phyloP scores from a whole-genome alignment of 2,329 filamentous ascomycete species.

The Stachybotrys elegans region DNA sequence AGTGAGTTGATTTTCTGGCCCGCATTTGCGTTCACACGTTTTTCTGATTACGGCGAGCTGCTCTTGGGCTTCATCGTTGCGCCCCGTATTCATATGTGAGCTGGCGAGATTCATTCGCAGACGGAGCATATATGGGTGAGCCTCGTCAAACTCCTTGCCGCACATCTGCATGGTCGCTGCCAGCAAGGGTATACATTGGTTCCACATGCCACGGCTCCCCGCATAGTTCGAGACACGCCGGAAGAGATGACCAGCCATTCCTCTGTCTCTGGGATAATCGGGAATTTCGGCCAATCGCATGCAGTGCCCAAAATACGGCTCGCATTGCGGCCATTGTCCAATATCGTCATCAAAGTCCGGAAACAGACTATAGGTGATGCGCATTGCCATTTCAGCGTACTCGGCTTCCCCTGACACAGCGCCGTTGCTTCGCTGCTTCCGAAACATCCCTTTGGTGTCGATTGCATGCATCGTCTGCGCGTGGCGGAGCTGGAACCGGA shows the following conservation, averaged over 20 bases:
- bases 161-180: background rate
- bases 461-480: background rate
- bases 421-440: background rate
- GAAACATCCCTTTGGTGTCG: background rate
- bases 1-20: no score
- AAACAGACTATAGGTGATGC: slow-evolving; percentile 14
- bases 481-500: slow-evolving; percentile 10
- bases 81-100: no score
- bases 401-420: slow-evolving; percentile 3
- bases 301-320: slow-evolving; percentile 22
- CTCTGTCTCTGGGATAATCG: slow-evolving; percentile 10
- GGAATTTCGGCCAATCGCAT: slow-evolving; percentile 18
- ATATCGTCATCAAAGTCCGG: slow-evolving; percentile 5
- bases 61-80: no score
- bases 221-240: slow-evolving; percentile 14
- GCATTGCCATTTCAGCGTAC: slow-evolving; percentile 17
- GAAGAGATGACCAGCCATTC: slow-evolving; percentile 9
- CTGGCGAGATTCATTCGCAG: background rate
- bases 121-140: background rate
- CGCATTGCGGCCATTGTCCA: slow-evolving; percentile 15
- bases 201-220: slow-evolving; percentile 13
- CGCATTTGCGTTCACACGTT: no score
- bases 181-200: background rate
- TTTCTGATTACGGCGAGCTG: no score
- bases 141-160: background rate